Evolutionary conservation across 2,329 filamentous ascomycete species (phyloP).

Genomic region (Pseudocercospora musae): DNA sequence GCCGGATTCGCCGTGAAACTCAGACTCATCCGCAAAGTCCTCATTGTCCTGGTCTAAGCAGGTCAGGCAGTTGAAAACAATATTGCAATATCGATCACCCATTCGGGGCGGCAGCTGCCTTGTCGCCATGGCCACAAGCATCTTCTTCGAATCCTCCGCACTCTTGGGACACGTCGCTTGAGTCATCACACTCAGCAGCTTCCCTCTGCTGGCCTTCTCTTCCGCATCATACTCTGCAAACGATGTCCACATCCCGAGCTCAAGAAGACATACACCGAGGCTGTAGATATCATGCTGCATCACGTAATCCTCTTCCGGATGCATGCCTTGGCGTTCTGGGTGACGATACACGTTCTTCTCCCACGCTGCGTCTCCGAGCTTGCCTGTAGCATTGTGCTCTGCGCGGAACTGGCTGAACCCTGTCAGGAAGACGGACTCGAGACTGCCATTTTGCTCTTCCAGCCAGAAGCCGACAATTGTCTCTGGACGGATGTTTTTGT

Average conservation of each 20-base stretch:
- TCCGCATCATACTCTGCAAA: constrained; percentile 27
- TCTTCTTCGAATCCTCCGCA: neutral
- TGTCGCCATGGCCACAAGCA: constrained; percentile 11
- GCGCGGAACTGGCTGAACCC: constrained; percentile 47
- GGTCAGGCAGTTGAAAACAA: constrained; percentile 36
- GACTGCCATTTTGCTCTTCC: neutral
- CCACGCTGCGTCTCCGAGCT: constrained; percentile 40
- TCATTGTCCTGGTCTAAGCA: constrained; percentile 26
- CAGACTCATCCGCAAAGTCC: constrained; percentile 18
- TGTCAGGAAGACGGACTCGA: constrained; percentile 40
- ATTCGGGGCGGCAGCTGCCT: constrained; percentile 23
- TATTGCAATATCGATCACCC: constrained; percentile 35
- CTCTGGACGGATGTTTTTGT: constrained; percentile 49
- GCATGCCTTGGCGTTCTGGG: constrained; percentile 45
- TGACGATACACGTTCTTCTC: constrained; percentile 52
- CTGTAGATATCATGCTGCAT: constrained; percentile 58
- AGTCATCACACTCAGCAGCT: neutral
- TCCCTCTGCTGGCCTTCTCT: neutral
- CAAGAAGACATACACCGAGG: constrained; percentile 53
- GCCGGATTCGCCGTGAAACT: constrained; percentile 15
- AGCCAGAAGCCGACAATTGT: constrained; percentile 36
- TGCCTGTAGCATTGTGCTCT: constrained; percentile 33
- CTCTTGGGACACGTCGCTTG: neutral
- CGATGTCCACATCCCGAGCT: constrained; percentile 50
- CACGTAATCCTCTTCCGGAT: constrained; percentile 39